Conservation (phyloP, 768 basidiomycete species). For the Daedaleopsis nitida region DNA sequence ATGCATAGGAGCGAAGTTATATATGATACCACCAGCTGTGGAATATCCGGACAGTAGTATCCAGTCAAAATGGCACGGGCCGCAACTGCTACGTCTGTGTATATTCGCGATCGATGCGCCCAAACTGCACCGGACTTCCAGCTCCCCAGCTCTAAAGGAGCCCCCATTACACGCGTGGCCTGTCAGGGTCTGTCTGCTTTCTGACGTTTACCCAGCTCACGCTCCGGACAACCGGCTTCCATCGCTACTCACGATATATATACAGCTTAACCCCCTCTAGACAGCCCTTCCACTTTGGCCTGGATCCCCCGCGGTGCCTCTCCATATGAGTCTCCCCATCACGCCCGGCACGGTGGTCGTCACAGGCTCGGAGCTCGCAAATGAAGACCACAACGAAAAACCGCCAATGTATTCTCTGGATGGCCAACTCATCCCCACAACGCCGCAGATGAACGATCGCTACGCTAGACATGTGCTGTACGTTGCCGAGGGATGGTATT, state of each 20-base stretch:
- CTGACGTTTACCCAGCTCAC: too few relatives aligned
- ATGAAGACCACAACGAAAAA: not conserved
- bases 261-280: not conserved
- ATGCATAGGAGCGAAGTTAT: too few relatives aligned
- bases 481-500: not conserved
- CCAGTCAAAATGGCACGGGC: too few relatives aligned
- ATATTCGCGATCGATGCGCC: too few relatives aligned
- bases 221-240: not conserved
- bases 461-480: conserved; percentile 1
- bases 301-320: not conserved
- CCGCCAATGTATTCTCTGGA: not conserved
- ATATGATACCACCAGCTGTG: too few relatives aligned
- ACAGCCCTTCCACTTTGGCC: not conserved
- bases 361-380: not conserved
- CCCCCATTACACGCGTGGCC: too few relatives aligned
- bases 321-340: not conserved
- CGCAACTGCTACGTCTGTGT: too few relatives aligned
- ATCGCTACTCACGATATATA: not conserved
- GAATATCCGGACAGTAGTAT: too few relatives aligned
- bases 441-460: conserved; percentile 8
- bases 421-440: conserved; percentile 1
- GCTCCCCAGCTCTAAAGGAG: not conserved
- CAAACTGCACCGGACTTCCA: too few relatives aligned
- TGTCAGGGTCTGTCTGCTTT: too few relatives aligned
- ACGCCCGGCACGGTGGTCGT: not conserved